Evolutionary conservation across 1,139 yeast genomes (phyloP).

Genomic region (Yamadazyma dushanensis): DNA sequence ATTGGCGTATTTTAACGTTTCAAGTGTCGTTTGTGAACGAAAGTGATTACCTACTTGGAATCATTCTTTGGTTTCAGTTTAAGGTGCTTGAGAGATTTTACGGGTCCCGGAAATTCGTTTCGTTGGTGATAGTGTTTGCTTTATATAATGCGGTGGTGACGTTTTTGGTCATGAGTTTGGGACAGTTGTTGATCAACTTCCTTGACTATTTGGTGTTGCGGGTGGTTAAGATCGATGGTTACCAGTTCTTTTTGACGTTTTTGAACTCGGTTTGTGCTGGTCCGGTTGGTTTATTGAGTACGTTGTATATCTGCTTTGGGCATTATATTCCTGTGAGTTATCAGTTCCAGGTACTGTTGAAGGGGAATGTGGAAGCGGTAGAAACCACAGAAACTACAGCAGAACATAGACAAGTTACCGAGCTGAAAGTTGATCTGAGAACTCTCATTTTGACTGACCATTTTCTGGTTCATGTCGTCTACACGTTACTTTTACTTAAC

Average conservation of each 20-base stretch:
- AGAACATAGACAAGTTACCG: slow-evolving; percentile 6
- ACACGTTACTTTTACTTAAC: slow-evolving; percentile 50
- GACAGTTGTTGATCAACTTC: slow-evolving; percentile 35
- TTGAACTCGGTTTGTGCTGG: slow-evolving; percentile 52
- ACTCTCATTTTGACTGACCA: slow-evolving; percentile 51
- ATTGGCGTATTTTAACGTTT: slow-evolving; percentile 61
- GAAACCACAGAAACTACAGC: neutral
- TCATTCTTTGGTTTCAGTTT: slow-evolving; percentile 55
- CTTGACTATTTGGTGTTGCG: slow-evolving; percentile 24
- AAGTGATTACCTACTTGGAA: slow-evolving; percentile 58
- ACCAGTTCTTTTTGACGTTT: slow-evolving; percentile 26
- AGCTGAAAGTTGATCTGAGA: slow-evolving; percentile 1
- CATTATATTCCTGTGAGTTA: slow-evolving; percentile 61
- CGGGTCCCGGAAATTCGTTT: slow-evolving; percentile 60
- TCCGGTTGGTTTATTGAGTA: slow-evolving; percentile 62
- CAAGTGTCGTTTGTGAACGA: slow-evolving; percentile 64
- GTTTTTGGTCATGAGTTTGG: slow-evolving; percentile 36
- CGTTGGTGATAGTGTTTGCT: slow-evolving; percentile 33
- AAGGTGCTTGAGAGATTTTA: slow-evolving; percentile 65
- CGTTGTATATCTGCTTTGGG: slow-evolving; percentile 58
- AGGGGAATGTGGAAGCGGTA: slow-evolving; percentile 11
- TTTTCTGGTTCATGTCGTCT: slow-evolving; percentile 54
- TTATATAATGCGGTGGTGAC: slow-evolving; percentile 36
- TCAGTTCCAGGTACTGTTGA: slow-evolving; percentile 50
- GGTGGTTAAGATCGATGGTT: slow-evolving; percentile 13